A percentile compares a stretch with the other conserved stretches of the same genome.
phyloP scores from a whole-genome alignment of 2,329 filamentous ascomycete genomes.

The Cercospora zeina region DNA sequence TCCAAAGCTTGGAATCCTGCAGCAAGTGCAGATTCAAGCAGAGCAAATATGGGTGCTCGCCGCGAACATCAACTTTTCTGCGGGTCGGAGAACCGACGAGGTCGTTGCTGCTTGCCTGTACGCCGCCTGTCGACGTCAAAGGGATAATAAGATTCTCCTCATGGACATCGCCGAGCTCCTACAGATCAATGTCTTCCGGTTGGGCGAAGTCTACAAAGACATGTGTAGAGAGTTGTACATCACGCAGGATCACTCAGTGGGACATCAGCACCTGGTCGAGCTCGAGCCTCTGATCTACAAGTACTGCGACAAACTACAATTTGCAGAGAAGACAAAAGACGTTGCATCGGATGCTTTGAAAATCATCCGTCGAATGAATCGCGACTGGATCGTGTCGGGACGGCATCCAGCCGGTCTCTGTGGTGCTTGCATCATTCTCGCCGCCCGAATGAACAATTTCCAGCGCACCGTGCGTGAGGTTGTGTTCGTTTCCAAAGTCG shows the following conservation, averaged over 20 bases:
- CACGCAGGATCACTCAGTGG: slow-evolving; percentile 48
- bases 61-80: slow-evolving; percentile 67
- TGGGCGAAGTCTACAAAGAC: slow-evolving; percentile 86
- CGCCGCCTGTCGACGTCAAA: slow-evolving; percentile 76
- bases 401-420: slow-evolving; percentile 91
- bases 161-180: slow-evolving; percentile 90
- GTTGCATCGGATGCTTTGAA: slow-evolving; percentile 86
- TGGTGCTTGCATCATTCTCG: slow-evolving; percentile 89
- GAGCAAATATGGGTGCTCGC: slow-evolving; percentile 48
- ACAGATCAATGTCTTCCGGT: slow-evolving; percentile 84
- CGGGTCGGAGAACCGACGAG: slow-evolving; percentile 79
- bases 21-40: slow-evolving; percentile 44
- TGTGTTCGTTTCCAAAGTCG: slow-evolving; percentile 97
- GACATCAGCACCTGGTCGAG: slow-evolving; percentile 63
- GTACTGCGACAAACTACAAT: slow-evolving; percentile 89
- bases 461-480: slow-evolving; percentile 88
- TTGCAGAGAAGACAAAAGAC: slow-evolving; percentile 74
- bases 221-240: slow-evolving; percentile 68
- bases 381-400: slow-evolving; percentile 96
- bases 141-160: slow-evolving; percentile 81
- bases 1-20: slow-evolving; percentile 43
- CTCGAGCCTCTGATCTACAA: slow-evolving; percentile 88
- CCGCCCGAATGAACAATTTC: slow-evolving; percentile 97
- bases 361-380: slow-evolving; percentile 87
- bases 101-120: slow-evolving; percentile 92